Evolutionary conservation across 78 protist genomes (phyloP).

Genomic region (Dictyostelium firmibasis): DNA sequence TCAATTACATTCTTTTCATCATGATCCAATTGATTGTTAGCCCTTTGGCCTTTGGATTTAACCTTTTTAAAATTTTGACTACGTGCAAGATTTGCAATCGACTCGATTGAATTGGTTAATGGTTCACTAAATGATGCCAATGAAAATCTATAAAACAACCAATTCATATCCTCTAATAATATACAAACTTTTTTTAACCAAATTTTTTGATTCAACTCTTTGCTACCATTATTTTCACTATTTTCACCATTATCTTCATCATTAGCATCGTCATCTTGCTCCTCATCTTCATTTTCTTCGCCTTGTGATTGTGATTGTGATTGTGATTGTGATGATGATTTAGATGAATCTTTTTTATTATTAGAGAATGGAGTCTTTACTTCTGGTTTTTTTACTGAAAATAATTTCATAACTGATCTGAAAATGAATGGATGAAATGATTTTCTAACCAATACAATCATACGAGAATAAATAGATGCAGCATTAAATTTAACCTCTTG

Average conservation of each 20-base stretch:
- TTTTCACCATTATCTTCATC: not conserved
- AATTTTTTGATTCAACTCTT: not conserved
- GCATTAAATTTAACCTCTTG: slow-evolving; percentile 17
- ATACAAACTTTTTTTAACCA: not conserved
- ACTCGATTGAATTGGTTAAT: slow-evolving; percentile 6
- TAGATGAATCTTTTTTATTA: not conserved
- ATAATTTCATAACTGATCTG: slow-evolving; percentile 28
- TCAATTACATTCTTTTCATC: slow-evolving; percentile 18
- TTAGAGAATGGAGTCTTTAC: not conserved
- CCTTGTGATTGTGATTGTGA: not conserved
- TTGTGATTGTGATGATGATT: not conserved
- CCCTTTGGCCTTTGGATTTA: not conserved
- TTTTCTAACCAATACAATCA: not conserved
- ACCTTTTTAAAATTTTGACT: not conserved
- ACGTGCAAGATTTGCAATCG: not conserved
- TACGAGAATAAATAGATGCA: slow-evolving; percentile 34
- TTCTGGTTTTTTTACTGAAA: not conserved
- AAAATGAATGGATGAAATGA: slow-evolving; percentile 43
- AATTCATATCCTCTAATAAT: not conserved
- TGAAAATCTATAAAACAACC: slow-evolving; percentile 18
- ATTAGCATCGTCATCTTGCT: not conserved
- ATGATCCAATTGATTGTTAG: not conserved
- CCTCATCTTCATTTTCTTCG: not conserved
- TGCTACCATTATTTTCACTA: not conserved
- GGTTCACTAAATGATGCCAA: slow-evolving; percentile 6